phyloP scores from a whole-genome alignment of 129 eudicot species.

The Centaurea solstitialis region DNA sequence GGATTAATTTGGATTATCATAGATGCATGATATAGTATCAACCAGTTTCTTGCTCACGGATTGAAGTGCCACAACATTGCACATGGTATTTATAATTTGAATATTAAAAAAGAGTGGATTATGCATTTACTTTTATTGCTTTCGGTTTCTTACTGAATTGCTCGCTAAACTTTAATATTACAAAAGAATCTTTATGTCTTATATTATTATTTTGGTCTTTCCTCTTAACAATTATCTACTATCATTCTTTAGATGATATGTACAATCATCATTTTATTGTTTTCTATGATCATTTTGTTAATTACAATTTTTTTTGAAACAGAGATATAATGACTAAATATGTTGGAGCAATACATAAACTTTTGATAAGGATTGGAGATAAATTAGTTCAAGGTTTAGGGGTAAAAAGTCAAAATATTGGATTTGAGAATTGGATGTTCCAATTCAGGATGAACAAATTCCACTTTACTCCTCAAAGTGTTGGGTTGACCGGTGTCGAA shows the following conservation, averaged over 20 bases:
- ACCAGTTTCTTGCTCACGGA: not conserved
- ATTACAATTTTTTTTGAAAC: constrained; percentile 14
- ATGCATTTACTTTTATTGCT: too few species aligned
- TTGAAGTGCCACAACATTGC: too few species aligned
- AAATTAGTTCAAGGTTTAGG: constrained; percentile 62
- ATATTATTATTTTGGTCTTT: not conserved
- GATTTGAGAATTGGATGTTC: constrained; percentile 60
- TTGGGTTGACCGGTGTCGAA: constrained; percentile 67
- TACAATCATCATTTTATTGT: not conserved
- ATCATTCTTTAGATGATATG: not conserved
- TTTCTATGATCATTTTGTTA: not conserved
- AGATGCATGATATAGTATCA: not conserved
- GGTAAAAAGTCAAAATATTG: not conserved
- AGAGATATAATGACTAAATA: constrained; percentile 61
- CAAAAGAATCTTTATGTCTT: too few species aligned
- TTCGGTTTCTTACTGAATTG: not conserved
- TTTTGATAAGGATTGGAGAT: constrained; percentile 36
- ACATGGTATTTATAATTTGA: not conserved
- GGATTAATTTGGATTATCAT: not conserved
- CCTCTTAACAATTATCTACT: not conserved
- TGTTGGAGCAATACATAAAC: constrained; percentile 56
- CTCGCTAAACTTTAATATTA: too few species aligned
- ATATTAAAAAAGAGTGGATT: too few species aligned
- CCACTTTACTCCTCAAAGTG: constrained; percentile 51
- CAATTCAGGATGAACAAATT: constrained; percentile 80